Evolutionary conservation across 108 stramenopile genomes (phyloP), one percentile per base, ranked within the genome.

Genomic region (Pseudonitzschia multiseries): DNA sequence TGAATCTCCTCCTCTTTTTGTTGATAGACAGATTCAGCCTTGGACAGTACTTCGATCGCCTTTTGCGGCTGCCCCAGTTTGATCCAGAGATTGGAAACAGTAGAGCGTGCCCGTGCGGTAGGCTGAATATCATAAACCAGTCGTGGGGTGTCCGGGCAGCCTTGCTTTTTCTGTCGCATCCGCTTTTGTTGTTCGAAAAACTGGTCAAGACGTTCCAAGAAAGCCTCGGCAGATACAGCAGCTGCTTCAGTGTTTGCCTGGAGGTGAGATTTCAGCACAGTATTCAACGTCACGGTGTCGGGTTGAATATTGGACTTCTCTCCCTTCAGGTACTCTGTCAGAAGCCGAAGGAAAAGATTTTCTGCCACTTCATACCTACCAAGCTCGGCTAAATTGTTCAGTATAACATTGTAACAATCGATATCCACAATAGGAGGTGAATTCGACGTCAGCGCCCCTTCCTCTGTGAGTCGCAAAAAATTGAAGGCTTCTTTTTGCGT

Each of bases 31-130:
- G 8, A 12, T 28, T 77, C 68, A 22, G 64, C 32, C n/a, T 57
- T 65, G 22, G 42, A 12, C 9, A 77, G 40, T 29, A 68, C 43
- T 22, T 70, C 70, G 61, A 61, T 56, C 33, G 76, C 76, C 20
- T 65, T 62, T 18, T 68, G 15, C 14, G 76, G 70, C n/a, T 77
- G 22, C 28, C 70, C 59, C 17, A 68, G 54, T 66, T 77, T 64
- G 59, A 60, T 46, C 76, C 76, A 77, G 24, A 77, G 70, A 12
- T 60, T 70, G 20, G 69, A 42, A 21, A 77, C 50, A 10, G 76
- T 71, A 33, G 70, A 46, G 64, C 64, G 70, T 32, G 76, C 70
- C 14, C 76, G 32, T 1, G 70, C 76, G 29, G 70, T 70, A 9
- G 69, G 69, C 31, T 53, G 26, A n/a, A 62, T 62, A 6, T 62